These are phyloP conservation scores for Lathyrus sativus DNA, from an alignment of 306 rosid species.

Conservation along the genomic window DNA sequence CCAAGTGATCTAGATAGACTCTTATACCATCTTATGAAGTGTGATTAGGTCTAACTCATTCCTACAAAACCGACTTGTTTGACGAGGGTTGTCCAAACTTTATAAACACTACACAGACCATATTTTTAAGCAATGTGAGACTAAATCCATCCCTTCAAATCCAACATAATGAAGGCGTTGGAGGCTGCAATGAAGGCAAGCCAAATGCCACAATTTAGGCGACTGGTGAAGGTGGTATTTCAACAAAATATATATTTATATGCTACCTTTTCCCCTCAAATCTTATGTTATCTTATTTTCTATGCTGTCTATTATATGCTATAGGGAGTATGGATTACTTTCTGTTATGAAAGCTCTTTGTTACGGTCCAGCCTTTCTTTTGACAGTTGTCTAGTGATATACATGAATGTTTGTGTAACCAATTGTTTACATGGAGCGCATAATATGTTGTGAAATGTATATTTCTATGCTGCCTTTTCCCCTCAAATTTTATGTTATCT, in stretches of 20 bases:
- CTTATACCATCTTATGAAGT: too few species aligned
- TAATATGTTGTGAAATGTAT: constrained; percentile 20
- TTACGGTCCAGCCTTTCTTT: neutral
- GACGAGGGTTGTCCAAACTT: too few species aligned
- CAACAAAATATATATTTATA: neutral
- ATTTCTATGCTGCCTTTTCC: neutral
- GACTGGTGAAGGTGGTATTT: too few species aligned
- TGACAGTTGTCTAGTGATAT: constrained; percentile 3
- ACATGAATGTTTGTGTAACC: constrained; percentile 17
- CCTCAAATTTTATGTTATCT: neutral
- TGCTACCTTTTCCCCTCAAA: neutral
- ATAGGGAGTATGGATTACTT: constrained; percentile 3
- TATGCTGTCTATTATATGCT: constrained; percentile 17
- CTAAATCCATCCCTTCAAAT: too few species aligned
- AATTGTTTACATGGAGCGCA: constrained; percentile 21
- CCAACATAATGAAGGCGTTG: too few species aligned
- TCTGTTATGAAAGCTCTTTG: constrained; percentile 11
- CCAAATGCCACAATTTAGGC: too few species aligned
- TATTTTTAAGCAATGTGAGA: too few species aligned
- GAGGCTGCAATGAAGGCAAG: too few species aligned
- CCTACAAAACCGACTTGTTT: too few species aligned
- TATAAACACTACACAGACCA: too few species aligned
- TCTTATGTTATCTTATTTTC: neutral
- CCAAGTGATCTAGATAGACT: too few species aligned
- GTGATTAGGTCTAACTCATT: too few species aligned